Conservation (phyloP, 495 filamentous ascomycete genomes). For the Daldinia childiae region DNA sequence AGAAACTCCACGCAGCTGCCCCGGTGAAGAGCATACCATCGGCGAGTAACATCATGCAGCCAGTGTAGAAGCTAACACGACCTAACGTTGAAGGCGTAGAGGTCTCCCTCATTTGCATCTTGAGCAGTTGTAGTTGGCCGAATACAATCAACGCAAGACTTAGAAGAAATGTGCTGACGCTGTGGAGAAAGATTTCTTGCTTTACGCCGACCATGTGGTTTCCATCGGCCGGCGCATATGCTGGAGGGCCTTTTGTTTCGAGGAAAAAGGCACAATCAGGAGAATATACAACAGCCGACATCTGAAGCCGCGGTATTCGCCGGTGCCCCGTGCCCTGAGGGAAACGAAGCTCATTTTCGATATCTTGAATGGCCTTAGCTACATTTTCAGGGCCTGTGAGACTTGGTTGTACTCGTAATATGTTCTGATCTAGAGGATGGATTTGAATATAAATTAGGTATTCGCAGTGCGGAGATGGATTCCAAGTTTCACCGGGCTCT, state of each 20-base stretch:
- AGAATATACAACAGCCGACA: slow-evolving; percentile 89
- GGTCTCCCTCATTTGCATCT: slow-evolving; percentile 88
- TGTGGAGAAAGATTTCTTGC: slow-evolving; percentile 74
- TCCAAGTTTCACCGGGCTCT: slow-evolving; percentile 65
- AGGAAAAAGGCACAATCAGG: slow-evolving; percentile 93
- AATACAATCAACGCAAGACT: slow-evolving; percentile 70
- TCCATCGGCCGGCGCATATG: slow-evolving; percentile 69
- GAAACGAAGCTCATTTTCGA: slow-evolving; percentile 86
- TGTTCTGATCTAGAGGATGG: slow-evolving; percentile 64
- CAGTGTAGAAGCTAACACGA: slow-evolving; percentile 88
- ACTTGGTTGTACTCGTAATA: slow-evolving; percentile 46
- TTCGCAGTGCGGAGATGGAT: slow-evolving; percentile 80
- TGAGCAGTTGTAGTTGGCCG: slow-evolving; percentile 76
- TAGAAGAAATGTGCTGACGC: slow-evolving; percentile 73
- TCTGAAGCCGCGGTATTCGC: slow-evolving; percentile 71
- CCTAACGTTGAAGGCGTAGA: slow-evolving; percentile 94
- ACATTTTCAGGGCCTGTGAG: slow-evolving; percentile 47
- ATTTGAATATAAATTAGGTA: slow-evolving; percentile 89
- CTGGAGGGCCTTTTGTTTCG: slow-evolving; percentile 84
- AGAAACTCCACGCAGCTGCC: slow-evolving; percentile 70
- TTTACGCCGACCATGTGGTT: slow-evolving; percentile 81
- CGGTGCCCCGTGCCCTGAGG: slow-evolving; percentile 83
- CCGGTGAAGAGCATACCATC: slow-evolving; percentile 74
- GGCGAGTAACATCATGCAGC: slow-evolving; percentile 84
- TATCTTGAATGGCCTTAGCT: slow-evolving; percentile 63